Evolutionary conservation across 2,329 filamentous ascomycete species (phyloP), one percentile per base, ranked within the genome.

Genomic region (Bipolaris oryzae): DNA sequence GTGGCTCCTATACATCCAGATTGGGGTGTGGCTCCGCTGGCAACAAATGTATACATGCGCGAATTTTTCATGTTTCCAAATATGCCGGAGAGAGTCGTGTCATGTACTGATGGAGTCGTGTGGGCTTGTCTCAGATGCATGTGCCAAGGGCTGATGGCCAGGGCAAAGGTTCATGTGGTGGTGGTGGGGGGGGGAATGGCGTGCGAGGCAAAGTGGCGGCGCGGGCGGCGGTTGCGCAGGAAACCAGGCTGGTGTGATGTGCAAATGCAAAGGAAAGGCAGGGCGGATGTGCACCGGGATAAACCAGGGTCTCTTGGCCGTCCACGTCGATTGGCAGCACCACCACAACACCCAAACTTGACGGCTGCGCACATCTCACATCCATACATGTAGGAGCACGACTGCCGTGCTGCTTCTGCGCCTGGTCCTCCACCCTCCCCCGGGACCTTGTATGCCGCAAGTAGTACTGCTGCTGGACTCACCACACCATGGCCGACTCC

Each of bases 401-500:
- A 57, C 60, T 56, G 49, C 52, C 58, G 66, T 62, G 63, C 64
- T 67, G 63, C 60, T 59, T 54, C 33, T 50, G 61, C 50, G 62
- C 60, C 55, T 62, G 58, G 58, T 55, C 48, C 49, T 52, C 42
- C 10, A 42, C 23, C 46, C 47, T 60, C 55, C 64, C 62, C 62
- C 61, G 71, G 72, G 67, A 70, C 67, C 66, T 57, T 70, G 60
- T 58, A 68, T 69, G 64, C 61, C 21, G 56, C 48, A 44, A 53
- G 49, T 60, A 50, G 60, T 56, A 53, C 48, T 59, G 50, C 59
- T 56, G 55, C 60, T 64, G 70, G 68, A 61, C 59, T 63, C 57
- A 61, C 64, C 64, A 53, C 59, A 71, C 58, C 67, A 76, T 76
- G 73, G 72, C 53, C 57, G 68, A 65, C 61, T 71, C 70, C 60